phyloP scores from a whole-genome alignment of 805 yeast genomes.

The Candida qinlingensis region DNA sequence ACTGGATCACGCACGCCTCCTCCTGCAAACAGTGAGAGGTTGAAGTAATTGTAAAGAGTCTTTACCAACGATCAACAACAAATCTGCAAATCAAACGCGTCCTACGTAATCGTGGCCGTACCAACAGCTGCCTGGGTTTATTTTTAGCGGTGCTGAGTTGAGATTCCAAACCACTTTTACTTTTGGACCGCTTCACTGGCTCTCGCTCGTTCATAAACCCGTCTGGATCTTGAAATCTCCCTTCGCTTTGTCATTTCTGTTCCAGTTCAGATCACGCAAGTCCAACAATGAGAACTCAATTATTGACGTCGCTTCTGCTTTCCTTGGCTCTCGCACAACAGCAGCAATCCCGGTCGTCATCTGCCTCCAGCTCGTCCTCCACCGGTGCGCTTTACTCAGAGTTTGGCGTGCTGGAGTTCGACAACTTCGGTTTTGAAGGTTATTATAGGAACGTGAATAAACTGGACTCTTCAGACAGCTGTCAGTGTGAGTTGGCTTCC shows the following conservation, averaged over 20 bases:
- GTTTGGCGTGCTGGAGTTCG: constrained; percentile 40
- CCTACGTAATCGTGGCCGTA: too few species aligned
- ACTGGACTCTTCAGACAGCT: constrained; percentile 36
- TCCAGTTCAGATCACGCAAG: too few species aligned
- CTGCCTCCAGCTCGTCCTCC: constrained; percentile 9
- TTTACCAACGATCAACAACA: too few species aligned
- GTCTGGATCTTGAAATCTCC: not conserved
- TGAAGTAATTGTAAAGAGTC: too few species aligned
- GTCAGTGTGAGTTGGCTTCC: constrained; percentile 43
- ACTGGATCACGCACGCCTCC: too few species aligned
- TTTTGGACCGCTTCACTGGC: too few species aligned
- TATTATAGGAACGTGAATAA: constrained; percentile 41
- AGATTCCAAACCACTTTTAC: too few species aligned
- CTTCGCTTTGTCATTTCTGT: too few species aligned
- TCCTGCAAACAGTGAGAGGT: too few species aligned
- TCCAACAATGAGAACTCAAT: not conserved
- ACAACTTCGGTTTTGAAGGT: constrained; percentile 53
- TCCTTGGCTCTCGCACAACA: constrained; percentile 2
- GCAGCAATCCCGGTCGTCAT: constrained; percentile 1
- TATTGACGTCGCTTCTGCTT: constrained; percentile 2
- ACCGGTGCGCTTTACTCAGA: constrained; percentile 16
- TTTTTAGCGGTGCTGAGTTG: too few species aligned
- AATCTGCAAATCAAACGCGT: too few species aligned
- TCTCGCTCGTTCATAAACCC: not conserved
- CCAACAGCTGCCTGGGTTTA: too few species aligned